Evolutionary conservation across 1,139 yeast genomes (phyloP).

Genomic region (Protomyces macrosporus): DNA sequence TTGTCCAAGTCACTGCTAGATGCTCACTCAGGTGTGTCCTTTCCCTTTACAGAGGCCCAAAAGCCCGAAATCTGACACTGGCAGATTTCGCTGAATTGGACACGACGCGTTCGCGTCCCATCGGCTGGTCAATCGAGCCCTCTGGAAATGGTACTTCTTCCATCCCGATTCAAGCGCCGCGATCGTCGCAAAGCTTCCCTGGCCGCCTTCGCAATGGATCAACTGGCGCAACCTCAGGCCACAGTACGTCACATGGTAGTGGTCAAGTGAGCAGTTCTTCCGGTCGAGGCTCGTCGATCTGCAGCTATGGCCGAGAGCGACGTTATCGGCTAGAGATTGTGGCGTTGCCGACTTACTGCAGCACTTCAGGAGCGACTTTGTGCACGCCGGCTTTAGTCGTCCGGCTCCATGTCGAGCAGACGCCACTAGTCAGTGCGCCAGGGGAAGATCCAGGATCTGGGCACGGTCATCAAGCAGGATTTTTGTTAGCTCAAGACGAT

Average conservation of each 20-base stretch:
- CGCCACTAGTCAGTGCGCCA: background rate
- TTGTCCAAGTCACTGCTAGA: too few species aligned
- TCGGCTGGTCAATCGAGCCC: too few species aligned
- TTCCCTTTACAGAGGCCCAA: too few species aligned
- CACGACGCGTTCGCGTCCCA: too few species aligned
- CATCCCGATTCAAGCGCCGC: too few species aligned
- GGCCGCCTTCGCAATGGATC: too few species aligned
- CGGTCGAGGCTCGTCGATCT: background rate
- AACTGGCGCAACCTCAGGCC: too few species aligned
- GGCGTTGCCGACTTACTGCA: slow-evolving; percentile 5
- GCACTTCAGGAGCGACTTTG: slow-evolving; percentile 5
- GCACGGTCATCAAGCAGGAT: background rate
- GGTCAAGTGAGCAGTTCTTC: background rate
- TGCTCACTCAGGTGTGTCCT: too few species aligned
- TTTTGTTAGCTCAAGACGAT: background rate
- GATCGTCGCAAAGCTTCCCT: too few species aligned
- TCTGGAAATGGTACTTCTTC: too few species aligned
- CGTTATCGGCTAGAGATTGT: background rate
- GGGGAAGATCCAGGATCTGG: background rate
- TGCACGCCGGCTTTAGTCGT: slow-evolving; percentile 13
- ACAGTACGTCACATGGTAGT: background rate
- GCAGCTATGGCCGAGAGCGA: background rate
- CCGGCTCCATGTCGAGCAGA: background rate
- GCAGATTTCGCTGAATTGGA: too few species aligned
- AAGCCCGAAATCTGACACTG: too few species aligned